Base-by-base conservation (phyloP, 345 rosid genomes). In the Durio zibethinus region DNA sequence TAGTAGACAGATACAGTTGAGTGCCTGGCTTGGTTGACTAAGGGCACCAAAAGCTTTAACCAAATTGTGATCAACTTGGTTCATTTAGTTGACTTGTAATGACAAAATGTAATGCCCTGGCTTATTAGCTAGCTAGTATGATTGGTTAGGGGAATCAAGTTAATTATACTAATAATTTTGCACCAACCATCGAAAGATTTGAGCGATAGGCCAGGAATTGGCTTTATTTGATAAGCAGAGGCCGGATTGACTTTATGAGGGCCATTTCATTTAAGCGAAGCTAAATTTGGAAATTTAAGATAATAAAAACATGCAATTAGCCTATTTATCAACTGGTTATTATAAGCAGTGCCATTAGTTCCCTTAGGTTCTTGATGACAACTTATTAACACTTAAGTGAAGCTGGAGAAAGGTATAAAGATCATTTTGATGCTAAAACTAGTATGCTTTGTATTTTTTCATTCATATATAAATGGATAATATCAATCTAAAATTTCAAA, bases 71-170 rank as follows among this genome's bases (percentile, higher is more conserved):
- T 40, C 72, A 67, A 43, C 74, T 70, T 48, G 40, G 59, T 48
- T 70, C 25, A 29, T 48, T 72, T 18, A 31, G 40, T 70, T 70
- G 74, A 70, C 60, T 70, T 48, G 72, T 71, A 10, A 52, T 31
- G 45, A 29, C 60, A 71, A 43, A 71, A 50, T n/a, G 33, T 72
- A 33, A 72, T 52, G 21, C 31, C 45, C 8, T 29, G 74, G 40
- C 59, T 47, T 47, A 59, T 48, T 70, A 47, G 40, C 73, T 69
- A 23, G 12, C 71, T 31, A 31, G 11, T 48, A 36, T 36, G 36
- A 64, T 21, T 36, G 47, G 69, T 64, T 12, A 35, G 15, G 18
- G 21, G 66, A 65, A 38, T 65, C 48, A 65, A 65, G 47, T 42
- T 40, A 67, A 43, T 25, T 67, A 43, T 67, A 23, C 36, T 43